A percentile compares a stretch with the other conserved stretches of the same genome.
Conservation (phyloP, 2,329 filamentous ascomycete species). For the Ophiostoma montium region DNA sequence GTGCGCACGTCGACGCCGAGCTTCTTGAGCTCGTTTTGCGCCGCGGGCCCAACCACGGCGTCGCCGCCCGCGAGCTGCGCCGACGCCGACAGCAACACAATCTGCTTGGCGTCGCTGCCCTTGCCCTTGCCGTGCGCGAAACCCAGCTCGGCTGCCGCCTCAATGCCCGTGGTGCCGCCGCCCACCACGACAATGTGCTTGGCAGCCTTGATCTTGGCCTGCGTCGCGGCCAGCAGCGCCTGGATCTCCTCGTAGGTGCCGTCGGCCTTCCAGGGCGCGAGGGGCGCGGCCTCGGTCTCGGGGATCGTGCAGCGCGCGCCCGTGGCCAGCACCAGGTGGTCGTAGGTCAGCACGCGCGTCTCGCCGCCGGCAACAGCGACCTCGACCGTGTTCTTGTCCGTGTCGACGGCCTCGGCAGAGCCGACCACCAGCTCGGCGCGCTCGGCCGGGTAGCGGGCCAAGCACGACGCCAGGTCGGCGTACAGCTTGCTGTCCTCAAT, state of each 20-base stretch:
- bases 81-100: constrained; percentile 33
- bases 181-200: constrained; percentile 41
- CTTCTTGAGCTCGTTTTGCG: constrained; percentile 34
- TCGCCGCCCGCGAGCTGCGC: constrained; percentile 31
- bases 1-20: constrained; percentile 36
- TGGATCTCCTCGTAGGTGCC: constrained; percentile 31
- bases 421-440: constrained; percentile 39
- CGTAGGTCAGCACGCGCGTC: constrained; percentile 29
- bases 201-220: constrained; percentile 29
- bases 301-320: constrained; percentile 26
- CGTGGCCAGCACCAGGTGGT: constrained; percentile 44
- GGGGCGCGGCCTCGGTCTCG: constrained; percentile 16
- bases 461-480: constrained; percentile 33
- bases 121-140: constrained; percentile 27
- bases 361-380: constrained; percentile 19
- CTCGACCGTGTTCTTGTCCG: constrained; percentile 29
- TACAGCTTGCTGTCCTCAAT: constrained; percentile 36
- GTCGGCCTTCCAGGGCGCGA: constrained; percentile 35
- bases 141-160: constrained; percentile 39
- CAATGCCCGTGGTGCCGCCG: constrained; percentile 41
- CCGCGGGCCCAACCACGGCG: constrained; percentile 24
- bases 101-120: constrained; percentile 21
- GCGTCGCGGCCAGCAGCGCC: constrained; percentile 25
- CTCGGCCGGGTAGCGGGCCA: constrained; percentile 34
- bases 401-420: constrained; percentile 28